Evolutionary conservation across 139 green algal genomes (phyloP).

Genomic region (Picochlorum costavermella): DNA sequence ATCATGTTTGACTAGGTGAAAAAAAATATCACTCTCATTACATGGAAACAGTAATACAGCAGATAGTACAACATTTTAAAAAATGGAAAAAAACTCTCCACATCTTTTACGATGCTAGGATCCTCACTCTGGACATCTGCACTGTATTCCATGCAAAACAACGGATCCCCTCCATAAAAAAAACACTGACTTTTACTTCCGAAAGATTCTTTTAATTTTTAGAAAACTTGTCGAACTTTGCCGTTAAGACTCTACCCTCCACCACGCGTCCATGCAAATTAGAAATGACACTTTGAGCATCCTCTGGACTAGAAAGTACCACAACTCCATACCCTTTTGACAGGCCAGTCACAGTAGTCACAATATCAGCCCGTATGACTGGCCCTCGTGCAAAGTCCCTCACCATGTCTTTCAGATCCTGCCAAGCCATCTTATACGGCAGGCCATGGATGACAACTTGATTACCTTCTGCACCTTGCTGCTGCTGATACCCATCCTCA

Average conservation of each 20-base stretch:
- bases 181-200: too few species aligned
- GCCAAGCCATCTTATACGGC: conserved; percentile 44
- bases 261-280: conserved; percentile 21
- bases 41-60: too few species aligned
- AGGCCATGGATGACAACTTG: conserved; percentile 63
- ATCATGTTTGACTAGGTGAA: conserved; percentile 25
- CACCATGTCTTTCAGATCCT: conserved; percentile 52
- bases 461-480: conserved; percentile 5
- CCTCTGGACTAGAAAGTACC: neutral
- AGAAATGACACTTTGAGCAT: conserved; percentile 2
- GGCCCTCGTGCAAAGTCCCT: conserved; percentile 16
- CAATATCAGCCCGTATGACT: conserved; percentile 39
- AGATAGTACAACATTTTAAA: too few species aligned
- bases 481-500: neutral
- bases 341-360: conserved; percentile 22
- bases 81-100: too few species aligned
- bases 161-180: too few species aligned
- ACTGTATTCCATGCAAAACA: too few species aligned
- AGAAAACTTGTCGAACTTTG: conserved; percentile 32
- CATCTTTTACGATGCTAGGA: too few species aligned
- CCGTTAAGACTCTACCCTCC: conserved; percentile 25
- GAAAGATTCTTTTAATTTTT: neutral
- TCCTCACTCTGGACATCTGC: too few species aligned
- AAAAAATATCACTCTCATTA: too few species aligned
- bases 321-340: conserved; percentile 14